phyloP scores from a whole-genome alignment of 2,329 filamentous ascomycete species.

The Zasmidium angulare region DNA sequence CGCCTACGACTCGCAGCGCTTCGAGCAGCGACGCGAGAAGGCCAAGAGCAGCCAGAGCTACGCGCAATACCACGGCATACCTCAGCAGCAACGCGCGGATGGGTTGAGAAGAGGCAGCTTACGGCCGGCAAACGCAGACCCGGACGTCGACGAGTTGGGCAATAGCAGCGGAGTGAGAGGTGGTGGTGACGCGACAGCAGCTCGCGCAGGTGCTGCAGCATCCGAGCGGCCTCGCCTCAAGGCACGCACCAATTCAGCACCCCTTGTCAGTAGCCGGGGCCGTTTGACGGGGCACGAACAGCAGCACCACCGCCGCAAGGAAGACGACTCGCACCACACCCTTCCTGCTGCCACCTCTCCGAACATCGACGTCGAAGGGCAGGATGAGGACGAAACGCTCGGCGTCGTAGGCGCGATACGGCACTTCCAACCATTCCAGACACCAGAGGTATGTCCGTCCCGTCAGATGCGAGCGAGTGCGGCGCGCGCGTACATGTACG shows the following conservation, averaged over 20 bases:
- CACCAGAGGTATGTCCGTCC: constrained; percentile 29
- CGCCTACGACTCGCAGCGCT: constrained; percentile 13
- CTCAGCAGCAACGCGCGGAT: not conserved
- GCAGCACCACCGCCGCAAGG: constrained; percentile 5
- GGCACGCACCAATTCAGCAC: constrained; percentile 29
- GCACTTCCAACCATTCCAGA: constrained; percentile 29
- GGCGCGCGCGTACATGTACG: constrained; percentile 14
- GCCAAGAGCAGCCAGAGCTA: constrained; percentile 28
- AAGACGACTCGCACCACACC: not conserved
- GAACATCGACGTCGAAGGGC: constrained; percentile 20
- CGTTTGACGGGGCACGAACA: not conserved
- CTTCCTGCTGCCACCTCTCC: not conserved
- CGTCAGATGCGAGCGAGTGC: constrained; percentile 2
- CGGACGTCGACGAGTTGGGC: constrained; percentile 4
- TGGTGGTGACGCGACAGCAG: not conserved
- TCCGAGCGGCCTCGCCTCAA: constrained; percentile 24
- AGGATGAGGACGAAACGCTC: constrained; percentile 34
- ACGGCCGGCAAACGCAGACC: constrained; percentile 10
- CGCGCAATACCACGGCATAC: constrained; percentile 12
- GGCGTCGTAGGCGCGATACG: constrained; percentile 31
- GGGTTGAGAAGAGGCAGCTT: constrained; percentile 2
- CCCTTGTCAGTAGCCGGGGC: constrained; percentile 14
- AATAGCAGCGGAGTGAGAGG: not conserved
- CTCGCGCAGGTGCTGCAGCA: constrained; percentile 9
- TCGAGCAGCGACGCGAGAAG: constrained; percentile 24